Base-by-base conservation (phyloP, 257 asterid genomes). In the Petunia axillaris region DNA sequence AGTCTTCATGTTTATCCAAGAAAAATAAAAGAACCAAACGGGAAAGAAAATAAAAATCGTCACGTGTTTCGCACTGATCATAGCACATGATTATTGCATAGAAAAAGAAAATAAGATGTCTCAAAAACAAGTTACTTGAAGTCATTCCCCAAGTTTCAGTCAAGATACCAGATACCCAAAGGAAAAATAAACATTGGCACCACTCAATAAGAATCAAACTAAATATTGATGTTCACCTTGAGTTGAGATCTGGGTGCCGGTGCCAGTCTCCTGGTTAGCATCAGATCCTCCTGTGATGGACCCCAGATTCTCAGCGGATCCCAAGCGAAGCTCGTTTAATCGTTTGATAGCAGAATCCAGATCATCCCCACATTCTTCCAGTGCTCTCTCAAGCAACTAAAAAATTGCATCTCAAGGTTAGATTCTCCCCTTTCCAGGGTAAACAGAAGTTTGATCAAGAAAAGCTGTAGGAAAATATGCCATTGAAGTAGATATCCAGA, bases 271-370 rank as follows among this genome's bases (percentile, higher is more conserved):
- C 80, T 83, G 91, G 75, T 86, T 68, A 67, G 57, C 80, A 81
- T 81, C 87, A 80, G 93, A 82, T 79, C 89, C 80, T 85, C 87
- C 86, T 63, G 83, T 75, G 4, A 84, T 87, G 79, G 67, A n/a
- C 5, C 60, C 84, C 81, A 81, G 60, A 76, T 81, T 87, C 80
- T 85, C 88, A 76, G 57, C 81, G 57, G 93, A 85, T 81, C 90
- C 89, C 91, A 95, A 87, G 14, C 93, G 88, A 80, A 95, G 99
- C 80, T 93, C 93, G 53, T 93, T 89, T 78, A 95, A 82, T 82
- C 93, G 87, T 86, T 85, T 91, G 81, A 95, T 93, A 41, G 99
- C 92, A 70, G 92, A 88, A 88, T 95, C 97, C 89, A 95, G 76
- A 87, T 95, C 97, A 79, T 84, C 87, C 46, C 90, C 87, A 66